Conservation (phyloP, 148 eudicot species). For the Nyssa sinensis region DNA sequence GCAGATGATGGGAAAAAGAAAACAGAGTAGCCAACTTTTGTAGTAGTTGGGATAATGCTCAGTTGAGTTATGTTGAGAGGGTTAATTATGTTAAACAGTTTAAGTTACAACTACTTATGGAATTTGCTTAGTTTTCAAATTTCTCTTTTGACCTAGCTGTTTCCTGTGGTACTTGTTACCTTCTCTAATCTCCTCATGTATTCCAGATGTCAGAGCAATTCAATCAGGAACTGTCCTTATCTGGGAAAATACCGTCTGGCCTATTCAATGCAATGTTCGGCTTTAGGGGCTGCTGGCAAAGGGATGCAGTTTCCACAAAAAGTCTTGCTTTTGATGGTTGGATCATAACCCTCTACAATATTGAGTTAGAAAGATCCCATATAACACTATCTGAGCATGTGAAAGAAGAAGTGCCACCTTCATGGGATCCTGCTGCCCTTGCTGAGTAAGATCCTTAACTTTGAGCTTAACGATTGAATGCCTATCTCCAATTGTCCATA, state of each 20-base stretch:
- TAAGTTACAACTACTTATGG: no score
- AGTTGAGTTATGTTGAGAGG: not conserved
- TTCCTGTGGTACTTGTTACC: not conserved
- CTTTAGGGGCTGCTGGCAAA: constrained; percentile 82
- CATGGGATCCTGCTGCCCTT: constrained; percentile 88
- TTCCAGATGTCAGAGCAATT: constrained; percentile 89
- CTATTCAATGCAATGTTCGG: constrained; percentile 72
- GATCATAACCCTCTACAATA: constrained; percentile 72
- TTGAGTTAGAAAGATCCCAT: constrained; percentile 70
- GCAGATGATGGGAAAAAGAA: no score
- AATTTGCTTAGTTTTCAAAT: no score
- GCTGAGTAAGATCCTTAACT: constrained; percentile 61
- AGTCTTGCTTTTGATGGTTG: constrained; percentile 90
- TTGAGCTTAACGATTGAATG: not conserved
- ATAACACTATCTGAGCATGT: constrained; percentile 64
- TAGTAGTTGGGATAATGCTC: not conserved
- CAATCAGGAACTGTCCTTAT: constrained; percentile 70
- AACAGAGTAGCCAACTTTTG: no score
- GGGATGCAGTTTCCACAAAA: constrained; percentile 76
- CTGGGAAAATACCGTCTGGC: constrained; percentile 95
- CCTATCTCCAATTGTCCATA: not conserved
- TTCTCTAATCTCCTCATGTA: constrained; percentile 6
- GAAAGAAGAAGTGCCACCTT: constrained; percentile 77
- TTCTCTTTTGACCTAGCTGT: not conserved
- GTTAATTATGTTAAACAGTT: not conserved